phyloP scores from a whole-genome alignment of 2,329 filamentous ascomycete species.

The Phyllachora maydis region DNA sequence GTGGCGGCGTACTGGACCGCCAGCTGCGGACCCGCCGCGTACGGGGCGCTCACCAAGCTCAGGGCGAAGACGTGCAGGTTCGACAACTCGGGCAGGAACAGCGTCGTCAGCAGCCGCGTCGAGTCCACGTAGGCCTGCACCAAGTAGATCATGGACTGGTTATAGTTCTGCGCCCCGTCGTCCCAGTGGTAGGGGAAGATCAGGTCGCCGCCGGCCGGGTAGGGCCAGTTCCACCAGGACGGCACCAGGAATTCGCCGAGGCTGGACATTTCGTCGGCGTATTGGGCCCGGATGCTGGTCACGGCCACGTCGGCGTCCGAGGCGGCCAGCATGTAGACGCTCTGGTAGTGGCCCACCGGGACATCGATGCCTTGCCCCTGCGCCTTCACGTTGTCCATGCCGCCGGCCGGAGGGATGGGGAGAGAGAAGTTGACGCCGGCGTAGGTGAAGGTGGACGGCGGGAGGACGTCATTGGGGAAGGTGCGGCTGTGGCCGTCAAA shows the following conservation, averaged over 20 bases:
- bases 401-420: conserved; percentile 16
- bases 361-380: conserved; percentile 16
- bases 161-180: too few species aligned
- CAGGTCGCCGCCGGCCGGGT: too few species aligned
- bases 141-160: too few species aligned
- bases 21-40: conserved; percentile 9
- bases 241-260: too few species aligned
- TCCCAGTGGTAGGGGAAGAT: too few species aligned
- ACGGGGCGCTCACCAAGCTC: too few species aligned
- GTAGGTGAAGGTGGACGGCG: conserved; percentile 14
- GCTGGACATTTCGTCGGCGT: too few species aligned
- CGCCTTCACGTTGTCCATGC: conserved; percentile 21
- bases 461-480: conserved; percentile 14
- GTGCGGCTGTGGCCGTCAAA: conserved; percentile 20
- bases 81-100: conserved; percentile 17
- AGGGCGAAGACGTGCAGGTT: conserved; percentile 21
- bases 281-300: too few species aligned
- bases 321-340: too few species aligned
- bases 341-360: conserved; percentile 11
- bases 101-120: conserved; percentile 14
- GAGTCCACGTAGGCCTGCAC: too few species aligned
- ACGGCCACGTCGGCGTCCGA: too few species aligned
- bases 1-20: conserved; percentile 17
- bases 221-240: too few species aligned
- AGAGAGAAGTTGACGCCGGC: conserved; percentile 20